phyloP scores from a whole-genome alignment of 495 filamentous ascomycete genomes.

The Aspergillus panamensis region DNA sequence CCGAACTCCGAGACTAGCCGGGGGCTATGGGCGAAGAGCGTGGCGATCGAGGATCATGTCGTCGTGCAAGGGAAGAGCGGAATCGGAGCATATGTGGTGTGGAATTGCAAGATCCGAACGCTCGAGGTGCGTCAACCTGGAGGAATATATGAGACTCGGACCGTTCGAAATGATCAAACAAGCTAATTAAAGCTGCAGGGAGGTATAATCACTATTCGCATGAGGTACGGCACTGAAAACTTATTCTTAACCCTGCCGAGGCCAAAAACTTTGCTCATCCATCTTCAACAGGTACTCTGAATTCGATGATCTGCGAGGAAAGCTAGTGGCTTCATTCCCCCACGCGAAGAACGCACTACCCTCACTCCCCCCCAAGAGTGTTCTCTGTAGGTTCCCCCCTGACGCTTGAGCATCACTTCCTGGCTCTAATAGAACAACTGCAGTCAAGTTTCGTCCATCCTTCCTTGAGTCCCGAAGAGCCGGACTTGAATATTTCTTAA shows the following conservation, averaged over 20 bases:
- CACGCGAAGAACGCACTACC: conserved; percentile 62
- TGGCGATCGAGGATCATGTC: conserved; percentile 62
- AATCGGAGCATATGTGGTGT: conserved; percentile 69
- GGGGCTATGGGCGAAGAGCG: conserved; percentile 64
- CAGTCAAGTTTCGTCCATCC: conserved; percentile 62
- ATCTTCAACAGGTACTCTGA: conserved; percentile 59
- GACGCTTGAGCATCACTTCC: background rate
- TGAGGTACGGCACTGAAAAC: conserved; percentile 42
- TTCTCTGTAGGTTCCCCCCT: conserved; percentile 55
- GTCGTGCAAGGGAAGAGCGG: conserved; percentile 60
- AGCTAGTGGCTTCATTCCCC: conserved; percentile 61
- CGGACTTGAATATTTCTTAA: conserved; percentile 68
- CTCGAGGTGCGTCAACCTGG: conserved; percentile 54
- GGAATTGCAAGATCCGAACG: conserved; percentile 68
- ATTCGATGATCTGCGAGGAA: conserved; percentile 60
- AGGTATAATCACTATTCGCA: conserved; percentile 56
- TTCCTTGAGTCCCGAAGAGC: conserved; percentile 64
- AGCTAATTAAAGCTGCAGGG: conserved; percentile 41
- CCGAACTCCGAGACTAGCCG: conserved; percentile 55
- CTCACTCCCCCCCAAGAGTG: conserved; percentile 63
- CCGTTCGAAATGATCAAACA: conserved; percentile 3
- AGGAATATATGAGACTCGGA: background rate
- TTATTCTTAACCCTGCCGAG: too few species aligned
- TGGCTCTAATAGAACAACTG: conserved; percentile 15
- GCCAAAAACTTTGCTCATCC: background rate